These are phyloP conservation scores for Neofusicoccum umdonicola DNA, from an alignment of 2,329 filamentous ascomycete species.

Conservation along the genomic window DNA sequence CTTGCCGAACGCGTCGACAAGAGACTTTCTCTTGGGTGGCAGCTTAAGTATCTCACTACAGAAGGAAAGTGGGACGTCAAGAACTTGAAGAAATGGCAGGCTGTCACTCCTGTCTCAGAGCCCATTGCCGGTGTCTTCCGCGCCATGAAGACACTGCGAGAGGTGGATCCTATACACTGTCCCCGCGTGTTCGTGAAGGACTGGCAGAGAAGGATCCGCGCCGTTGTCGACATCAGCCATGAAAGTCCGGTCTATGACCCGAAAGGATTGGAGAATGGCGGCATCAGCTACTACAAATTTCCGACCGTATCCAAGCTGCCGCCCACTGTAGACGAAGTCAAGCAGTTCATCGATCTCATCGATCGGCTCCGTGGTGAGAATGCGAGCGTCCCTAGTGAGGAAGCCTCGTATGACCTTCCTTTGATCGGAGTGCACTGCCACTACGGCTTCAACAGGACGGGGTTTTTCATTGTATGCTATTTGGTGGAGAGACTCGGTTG, in stretches of 20 bases:
- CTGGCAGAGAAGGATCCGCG: slow-evolving; percentile 66
- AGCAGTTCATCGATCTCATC: slow-evolving; percentile 58
- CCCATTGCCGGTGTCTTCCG: slow-evolving; percentile 78
- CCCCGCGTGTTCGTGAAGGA: slow-evolving; percentile 67
- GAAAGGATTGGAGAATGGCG: slow-evolving; percentile 43
- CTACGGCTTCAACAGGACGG: slow-evolving; percentile 92
- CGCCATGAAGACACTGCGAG: slow-evolving; percentile 88
- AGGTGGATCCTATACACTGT: slow-evolving; percentile 80
- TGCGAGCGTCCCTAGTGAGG: slow-evolving; percentile 2
- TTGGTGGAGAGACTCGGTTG: slow-evolving; percentile 78
- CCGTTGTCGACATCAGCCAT: slow-evolving; percentile 87
- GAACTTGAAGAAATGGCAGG: slow-evolving; percentile 88
- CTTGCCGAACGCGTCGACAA: slow-evolving; percentile 71
- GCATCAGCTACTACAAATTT: slow-evolving; percentile 67
- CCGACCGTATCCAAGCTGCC: slow-evolving; percentile 91
- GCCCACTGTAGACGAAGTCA: slow-evolving; percentile 62
- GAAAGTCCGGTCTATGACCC: slow-evolving; percentile 89
- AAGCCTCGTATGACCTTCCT: slow-evolving; percentile 40
- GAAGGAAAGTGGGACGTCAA: slow-evolving; percentile 98
- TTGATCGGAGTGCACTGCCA: slow-evolving; percentile 87
- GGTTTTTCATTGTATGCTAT: slow-evolving; percentile 87
- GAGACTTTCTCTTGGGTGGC: slow-evolving; percentile 81
- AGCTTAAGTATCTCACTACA: slow-evolving; percentile 81
- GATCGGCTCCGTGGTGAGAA: slow-evolving; percentile 41
- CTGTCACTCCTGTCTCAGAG: slow-evolving; percentile 71